These are phyloP conservation scores for Lunularia cruciata DNA, from an alignment of 225 moss, liverwort and hornwort genomes.

Conservation along the genomic window DNA sequence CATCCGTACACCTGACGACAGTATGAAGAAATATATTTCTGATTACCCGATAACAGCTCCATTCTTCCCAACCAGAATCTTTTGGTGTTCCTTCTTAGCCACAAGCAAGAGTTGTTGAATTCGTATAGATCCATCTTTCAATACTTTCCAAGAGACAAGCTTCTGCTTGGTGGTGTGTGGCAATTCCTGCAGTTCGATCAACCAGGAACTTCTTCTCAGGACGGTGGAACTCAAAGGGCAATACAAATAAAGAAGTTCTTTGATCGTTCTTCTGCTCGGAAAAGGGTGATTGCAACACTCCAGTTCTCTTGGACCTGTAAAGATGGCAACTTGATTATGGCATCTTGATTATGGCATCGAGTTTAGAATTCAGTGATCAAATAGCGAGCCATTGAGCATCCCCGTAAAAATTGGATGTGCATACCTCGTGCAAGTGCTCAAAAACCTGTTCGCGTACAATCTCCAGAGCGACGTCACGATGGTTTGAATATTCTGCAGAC, in stretches of 20 bases:
- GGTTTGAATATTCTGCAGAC: conserved; percentile 66
- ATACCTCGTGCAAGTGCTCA: conserved; percentile 87
- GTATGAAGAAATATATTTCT: no score
- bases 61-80: conserved; percentile 87
- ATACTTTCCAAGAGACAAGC: conserved; percentile 86
- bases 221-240: neutral
- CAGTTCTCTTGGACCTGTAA: neutral
- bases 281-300: neutral
- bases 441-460: conserved; percentile 94
- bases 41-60: conserved; percentile 89
- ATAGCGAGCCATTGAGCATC: neutral
- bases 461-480: conserved; percentile 83
- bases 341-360: no score
- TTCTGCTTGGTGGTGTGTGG: conserved; percentile 91
- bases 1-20: no score
- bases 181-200: conserved; percentile 60
- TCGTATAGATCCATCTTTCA: conserved; percentile 92
- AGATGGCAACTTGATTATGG: no score
- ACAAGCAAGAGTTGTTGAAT: conserved; percentile 86
- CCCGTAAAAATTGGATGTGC: neutral
- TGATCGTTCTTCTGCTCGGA: neutral
- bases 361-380: no score
- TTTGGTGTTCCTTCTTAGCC: conserved; percentile 88
- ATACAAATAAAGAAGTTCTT: neutral
- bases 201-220: neutral